A percentile compares a stretch with the other conserved stretches of the same genome.
These are phyloP conservation scores for Corylus americana DNA, from an alignment of 306 rosid genomes.

Conservation along the genomic window DNA sequence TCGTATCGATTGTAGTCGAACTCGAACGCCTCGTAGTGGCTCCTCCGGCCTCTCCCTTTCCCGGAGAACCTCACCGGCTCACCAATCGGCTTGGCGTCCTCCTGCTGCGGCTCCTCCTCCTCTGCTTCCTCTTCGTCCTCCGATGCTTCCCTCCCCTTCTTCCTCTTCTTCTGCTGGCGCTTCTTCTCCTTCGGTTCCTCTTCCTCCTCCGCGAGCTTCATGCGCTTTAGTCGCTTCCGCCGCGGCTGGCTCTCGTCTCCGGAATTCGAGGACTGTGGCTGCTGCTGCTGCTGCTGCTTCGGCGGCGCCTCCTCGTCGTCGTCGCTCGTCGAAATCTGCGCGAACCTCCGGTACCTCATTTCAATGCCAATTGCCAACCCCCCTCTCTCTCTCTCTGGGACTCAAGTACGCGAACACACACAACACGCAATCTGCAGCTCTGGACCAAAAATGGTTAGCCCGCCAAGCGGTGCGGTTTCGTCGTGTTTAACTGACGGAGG, in stretches of 20 bases:
- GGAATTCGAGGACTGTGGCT: constrained; percentile 1
- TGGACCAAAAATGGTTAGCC: not conserved
- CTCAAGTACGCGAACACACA: no score
- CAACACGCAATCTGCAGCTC: not conserved
- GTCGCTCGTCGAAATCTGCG: constrained; percentile 71
- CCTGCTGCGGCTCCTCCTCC: constrained; percentile 50
- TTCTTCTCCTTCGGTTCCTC: constrained; percentile 10
- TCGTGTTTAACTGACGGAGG: not conserved
- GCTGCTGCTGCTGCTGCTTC: constrained; percentile 23
- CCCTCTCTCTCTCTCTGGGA: not conserved
- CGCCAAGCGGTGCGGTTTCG: not conserved
- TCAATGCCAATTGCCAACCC: not conserved
- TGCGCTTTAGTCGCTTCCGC: constrained; percentile 54
- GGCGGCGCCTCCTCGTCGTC: constrained; percentile 63
- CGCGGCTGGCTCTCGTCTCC: constrained; percentile 25
- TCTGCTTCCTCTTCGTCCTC: constrained; percentile 27
- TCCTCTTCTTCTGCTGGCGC: not conserved
- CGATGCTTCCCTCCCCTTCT: not conserved
- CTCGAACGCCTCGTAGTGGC: constrained; percentile 68
- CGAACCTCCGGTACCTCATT: constrained; percentile 82
- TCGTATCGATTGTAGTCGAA: constrained; percentile 72
- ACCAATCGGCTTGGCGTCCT: constrained; percentile 82
- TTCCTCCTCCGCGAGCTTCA: constrained; percentile 41
- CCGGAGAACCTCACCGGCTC: constrained; percentile 65
- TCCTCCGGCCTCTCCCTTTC: constrained; percentile 68